These are phyloP conservation scores for Pythium aristosporum DNA, from an alignment of 352 stramenopile species.

Conservation along the genomic window DNA sequence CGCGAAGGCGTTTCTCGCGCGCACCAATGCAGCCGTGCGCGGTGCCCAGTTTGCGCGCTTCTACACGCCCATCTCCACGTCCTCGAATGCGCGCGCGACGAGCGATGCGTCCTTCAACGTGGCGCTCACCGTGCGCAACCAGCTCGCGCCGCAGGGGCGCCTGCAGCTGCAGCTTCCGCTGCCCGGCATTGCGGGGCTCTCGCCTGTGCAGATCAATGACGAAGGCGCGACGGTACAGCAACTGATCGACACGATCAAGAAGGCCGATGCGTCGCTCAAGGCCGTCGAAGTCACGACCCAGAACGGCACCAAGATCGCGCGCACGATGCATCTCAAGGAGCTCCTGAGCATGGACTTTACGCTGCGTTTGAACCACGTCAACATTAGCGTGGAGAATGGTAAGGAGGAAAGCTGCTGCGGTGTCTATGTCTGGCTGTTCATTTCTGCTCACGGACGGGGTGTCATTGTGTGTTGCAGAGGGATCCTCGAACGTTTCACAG, in stretches of 20 bases:
- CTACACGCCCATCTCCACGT: constrained; percentile 15
- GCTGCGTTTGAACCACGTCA: constrained; percentile 66
- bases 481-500: constrained; percentile 31
- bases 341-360: constrained; percentile 70
- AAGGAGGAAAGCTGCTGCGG: not conserved
- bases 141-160: constrained; percentile 32
- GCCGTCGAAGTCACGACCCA: constrained; percentile 60
- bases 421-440: not conserved
- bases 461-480: constrained; percentile 19
- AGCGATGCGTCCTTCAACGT: constrained; percentile 16
- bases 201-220: constrained; percentile 43
- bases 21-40: not conserved
- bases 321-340: constrained; percentile 58
- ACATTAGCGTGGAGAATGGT: constrained; percentile 56
- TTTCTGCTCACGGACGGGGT: not conserved
- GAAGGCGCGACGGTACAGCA: constrained; percentile 42
- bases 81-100: constrained; percentile 1
- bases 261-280: constrained; percentile 55
- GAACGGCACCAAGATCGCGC: constrained; percentile 68
- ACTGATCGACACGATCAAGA: constrained; percentile 52
- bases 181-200: constrained; percentile 53
- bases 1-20: constrained; percentile 2
- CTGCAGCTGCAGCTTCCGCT: constrained; percentile 63
- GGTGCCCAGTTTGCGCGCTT: not conserved
- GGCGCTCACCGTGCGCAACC: constrained; percentile 50